phyloP scores from a whole-genome alignment of 768 basidiomycete genomes.

The Chlorophyllum brunneum region DNA sequence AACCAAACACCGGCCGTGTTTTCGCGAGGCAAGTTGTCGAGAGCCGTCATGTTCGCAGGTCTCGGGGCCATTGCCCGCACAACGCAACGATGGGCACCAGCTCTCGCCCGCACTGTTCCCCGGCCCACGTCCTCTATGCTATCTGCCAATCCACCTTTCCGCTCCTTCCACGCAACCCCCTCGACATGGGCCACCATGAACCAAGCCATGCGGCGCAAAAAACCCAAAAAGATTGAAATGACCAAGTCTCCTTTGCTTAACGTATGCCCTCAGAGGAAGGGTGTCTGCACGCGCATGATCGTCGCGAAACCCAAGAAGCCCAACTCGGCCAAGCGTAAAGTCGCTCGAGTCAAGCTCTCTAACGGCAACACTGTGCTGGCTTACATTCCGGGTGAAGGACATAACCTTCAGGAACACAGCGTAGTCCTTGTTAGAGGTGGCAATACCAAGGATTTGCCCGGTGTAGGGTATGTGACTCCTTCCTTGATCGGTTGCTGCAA shows the following conservation, averaged over 20 bases:
- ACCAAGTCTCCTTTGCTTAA: slow-evolving; percentile 81
- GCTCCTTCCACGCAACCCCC: slow-evolving; percentile 56
- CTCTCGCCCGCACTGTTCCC: slow-evolving; percentile 18
- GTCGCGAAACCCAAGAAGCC: slow-evolving; percentile 94
- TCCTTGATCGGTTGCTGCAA: background rate
- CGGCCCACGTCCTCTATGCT: background rate
- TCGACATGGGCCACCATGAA: slow-evolving; percentile 70
- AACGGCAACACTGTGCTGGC: slow-evolving; percentile 88
- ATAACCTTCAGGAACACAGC: slow-evolving; percentile 96
- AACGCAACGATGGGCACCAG: slow-evolving; percentile 24
- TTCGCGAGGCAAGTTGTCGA: background rate
- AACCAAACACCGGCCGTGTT: slow-evolving; percentile 20
- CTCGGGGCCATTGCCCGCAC: slow-evolving; percentile 30
- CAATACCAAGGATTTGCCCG: slow-evolving; percentile 94
- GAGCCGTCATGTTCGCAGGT: slow-evolving; percentile 32
- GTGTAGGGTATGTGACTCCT: slow-evolving; percentile 68
- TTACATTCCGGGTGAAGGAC: slow-evolving; percentile 96
- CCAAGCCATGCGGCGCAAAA: slow-evolving; percentile 82
- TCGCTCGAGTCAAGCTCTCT: slow-evolving; percentile 88
- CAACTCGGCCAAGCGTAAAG: slow-evolving; percentile 97
- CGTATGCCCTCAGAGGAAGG: slow-evolving; percentile 82
- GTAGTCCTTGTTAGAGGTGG: slow-evolving; percentile 95
- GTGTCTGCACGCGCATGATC: slow-evolving; percentile 80
- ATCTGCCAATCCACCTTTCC: slow-evolving; percentile 12
- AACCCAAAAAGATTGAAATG: slow-evolving; percentile 41